Evolutionary conservation across 257 asterid genomes (phyloP).

Genomic region (Solanum habrochaites): DNA sequence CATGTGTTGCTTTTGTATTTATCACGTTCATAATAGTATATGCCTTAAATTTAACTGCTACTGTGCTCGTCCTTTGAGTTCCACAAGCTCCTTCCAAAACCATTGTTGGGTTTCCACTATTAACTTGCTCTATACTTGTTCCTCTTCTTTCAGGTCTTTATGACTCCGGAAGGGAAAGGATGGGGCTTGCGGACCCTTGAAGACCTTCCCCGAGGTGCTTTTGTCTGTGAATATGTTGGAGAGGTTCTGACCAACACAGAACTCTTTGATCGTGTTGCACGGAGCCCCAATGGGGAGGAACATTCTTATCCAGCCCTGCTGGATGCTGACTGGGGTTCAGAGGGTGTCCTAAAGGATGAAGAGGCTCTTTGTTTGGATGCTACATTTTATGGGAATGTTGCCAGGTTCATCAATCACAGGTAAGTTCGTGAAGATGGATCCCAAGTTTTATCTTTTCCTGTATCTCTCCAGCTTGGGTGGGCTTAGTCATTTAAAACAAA

Average conservation of each 20-base stretch:
- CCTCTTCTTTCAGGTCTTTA: constrained; percentile 48
- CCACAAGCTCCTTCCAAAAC: not conserved
- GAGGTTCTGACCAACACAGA: constrained; percentile 76
- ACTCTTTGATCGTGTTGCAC: constrained; percentile 63
- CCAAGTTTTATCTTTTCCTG: not conserved
- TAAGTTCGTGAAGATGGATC: constrained; percentile 7
- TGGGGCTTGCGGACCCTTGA: constrained; percentile 98
- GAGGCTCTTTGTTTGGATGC: constrained; percentile 97
- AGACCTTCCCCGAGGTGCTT: constrained; percentile 89
- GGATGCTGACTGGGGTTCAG: constrained; percentile 91
- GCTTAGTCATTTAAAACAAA: not conserved
- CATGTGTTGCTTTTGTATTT: not conserved
- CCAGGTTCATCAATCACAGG: constrained; percentile 96
- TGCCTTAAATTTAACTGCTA: not conserved
- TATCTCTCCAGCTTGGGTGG: not conserved
- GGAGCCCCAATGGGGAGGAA: constrained; percentile 40
- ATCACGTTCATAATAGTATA: not conserved
- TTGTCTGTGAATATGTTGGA: constrained; percentile 95
- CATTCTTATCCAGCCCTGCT: constrained; percentile 87
- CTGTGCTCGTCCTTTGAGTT: not conserved
- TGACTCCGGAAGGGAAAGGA: constrained; percentile 77
- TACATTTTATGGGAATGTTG: constrained; percentile 81
- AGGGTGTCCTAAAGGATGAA: constrained; percentile 69
- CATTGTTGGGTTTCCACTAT: not conserved
- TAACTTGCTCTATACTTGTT: not conserved